Percentiles rank a stretch among this genome's conserved stretches.
Conservation (phyloP, 1,284 basidiomycete genomes). For the Earliella scabrosa region DNA sequence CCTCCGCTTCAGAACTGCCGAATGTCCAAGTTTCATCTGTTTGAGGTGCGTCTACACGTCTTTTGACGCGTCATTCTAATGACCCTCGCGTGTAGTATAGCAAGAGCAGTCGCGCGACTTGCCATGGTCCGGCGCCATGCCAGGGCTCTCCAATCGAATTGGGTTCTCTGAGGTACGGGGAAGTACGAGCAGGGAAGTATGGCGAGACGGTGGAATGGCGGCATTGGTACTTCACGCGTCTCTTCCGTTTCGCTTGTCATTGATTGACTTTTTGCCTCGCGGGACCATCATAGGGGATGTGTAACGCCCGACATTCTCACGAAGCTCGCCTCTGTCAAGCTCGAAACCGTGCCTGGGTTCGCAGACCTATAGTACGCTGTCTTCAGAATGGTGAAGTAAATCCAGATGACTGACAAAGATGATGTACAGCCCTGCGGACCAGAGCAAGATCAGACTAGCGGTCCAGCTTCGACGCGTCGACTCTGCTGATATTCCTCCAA, state of each 20-base stretch:
- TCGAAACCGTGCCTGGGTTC: constrained; percentile 56
- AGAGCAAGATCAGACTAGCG: constrained; percentile 62
- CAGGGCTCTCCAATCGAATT: constrained; percentile 54
- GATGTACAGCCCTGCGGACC: constrained; percentile 57
- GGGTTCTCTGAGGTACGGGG: constrained; percentile 68
- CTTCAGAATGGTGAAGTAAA: too few species aligned
- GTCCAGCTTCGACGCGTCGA: constrained; percentile 56
- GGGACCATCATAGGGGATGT: constrained; percentile 59
- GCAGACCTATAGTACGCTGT: constrained; percentile 48
- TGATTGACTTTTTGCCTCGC: constrained; percentile 7
- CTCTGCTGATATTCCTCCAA: constrained; percentile 49
- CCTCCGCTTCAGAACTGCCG: background rate
- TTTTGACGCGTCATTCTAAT: background rate
- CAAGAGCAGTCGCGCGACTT: constrained; percentile 68
- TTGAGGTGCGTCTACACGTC: constrained; percentile 18
- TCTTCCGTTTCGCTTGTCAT: background rate
- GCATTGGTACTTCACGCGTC: constrained; percentile 59
- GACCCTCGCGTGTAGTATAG: constrained; percentile 55
- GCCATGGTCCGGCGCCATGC: constrained; percentile 66
- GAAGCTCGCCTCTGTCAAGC: constrained; percentile 46
- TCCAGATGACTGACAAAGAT: too few species aligned
- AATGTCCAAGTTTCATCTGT: constrained; percentile 28
- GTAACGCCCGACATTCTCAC: constrained; percentile 62
- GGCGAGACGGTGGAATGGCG: constrained; percentile 73
- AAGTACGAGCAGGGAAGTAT: constrained; percentile 45